Evolutionary conservation across 139 green algal genomes (phyloP).

Genomic region (Picochlorum sp.): DNA sequence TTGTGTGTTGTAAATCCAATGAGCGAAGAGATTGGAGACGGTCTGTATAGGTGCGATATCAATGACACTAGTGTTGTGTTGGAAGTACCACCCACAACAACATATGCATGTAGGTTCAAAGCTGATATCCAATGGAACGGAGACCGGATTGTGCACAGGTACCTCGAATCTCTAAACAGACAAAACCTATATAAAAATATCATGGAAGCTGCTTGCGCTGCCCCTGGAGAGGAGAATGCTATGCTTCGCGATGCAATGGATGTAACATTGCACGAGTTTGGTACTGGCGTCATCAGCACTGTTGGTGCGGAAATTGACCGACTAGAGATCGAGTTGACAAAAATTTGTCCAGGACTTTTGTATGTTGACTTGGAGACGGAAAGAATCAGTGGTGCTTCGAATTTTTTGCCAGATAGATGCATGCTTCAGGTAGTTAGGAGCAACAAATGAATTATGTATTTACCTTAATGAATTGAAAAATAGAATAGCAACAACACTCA

Average conservation of each 20-base stretch:
- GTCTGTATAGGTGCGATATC: constrained; percentile 39
- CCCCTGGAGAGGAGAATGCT: constrained; percentile 6
- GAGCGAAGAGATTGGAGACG: constrained; percentile 78
- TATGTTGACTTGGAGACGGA: constrained; percentile 80
- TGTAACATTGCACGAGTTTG: constrained; percentile 48
- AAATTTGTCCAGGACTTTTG: constrained; percentile 48
- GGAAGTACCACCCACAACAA: constrained; percentile 3
- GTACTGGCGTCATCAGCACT: constrained; percentile 60
- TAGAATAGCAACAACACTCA: constrained; percentile 55
- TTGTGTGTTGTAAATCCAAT: constrained; percentile 69
- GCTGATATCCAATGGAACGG: constrained; percentile 28
- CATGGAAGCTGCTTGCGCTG: constrained; percentile 7
- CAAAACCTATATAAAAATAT: constrained; percentile 27
- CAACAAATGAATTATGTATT: not conserved
- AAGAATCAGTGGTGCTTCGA: constrained; percentile 7
- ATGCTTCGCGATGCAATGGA: constrained; percentile 27
- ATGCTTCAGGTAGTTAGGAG: not conserved
- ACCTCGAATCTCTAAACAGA: constrained; percentile 8
- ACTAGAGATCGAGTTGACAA: constrained; percentile 70
- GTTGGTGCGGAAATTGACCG: constrained; percentile 85
- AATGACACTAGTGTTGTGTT: not conserved
- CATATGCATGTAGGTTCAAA: constrained; percentile 8
- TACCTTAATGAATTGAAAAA: constrained; percentile 80
- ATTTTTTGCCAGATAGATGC: not conserved
- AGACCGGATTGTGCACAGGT: constrained; percentile 22